Evolutionary conservation across 768 basidiomycete species (phyloP).

Genomic region (Rhodotorula taiwanensis): DNA sequence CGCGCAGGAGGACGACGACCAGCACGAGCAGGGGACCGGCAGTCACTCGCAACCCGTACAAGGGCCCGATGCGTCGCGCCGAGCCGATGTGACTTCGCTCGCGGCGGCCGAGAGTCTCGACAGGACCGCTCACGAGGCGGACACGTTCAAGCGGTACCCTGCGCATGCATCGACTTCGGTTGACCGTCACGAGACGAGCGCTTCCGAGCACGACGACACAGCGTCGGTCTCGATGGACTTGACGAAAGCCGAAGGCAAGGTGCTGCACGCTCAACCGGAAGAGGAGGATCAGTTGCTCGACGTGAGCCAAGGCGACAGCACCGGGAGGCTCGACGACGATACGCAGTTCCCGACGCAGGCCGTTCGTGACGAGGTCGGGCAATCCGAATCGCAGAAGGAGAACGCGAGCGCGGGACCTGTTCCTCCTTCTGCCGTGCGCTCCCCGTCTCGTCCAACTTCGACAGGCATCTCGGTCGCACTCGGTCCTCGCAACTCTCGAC

Average conservation of each 20-base stretch:
- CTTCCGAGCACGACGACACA: neutral
- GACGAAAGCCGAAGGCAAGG: neutral
- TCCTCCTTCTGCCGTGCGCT: too few species aligned
- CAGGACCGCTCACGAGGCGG: neutral
- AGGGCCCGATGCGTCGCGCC: neutral
- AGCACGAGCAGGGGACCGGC: neutral
- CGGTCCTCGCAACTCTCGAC: neutral
- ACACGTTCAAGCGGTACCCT: neutral
- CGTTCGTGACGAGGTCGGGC: too few species aligned
- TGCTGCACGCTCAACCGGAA: neutral
- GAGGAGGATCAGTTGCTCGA: neutral
- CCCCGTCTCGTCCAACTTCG: too few species aligned
- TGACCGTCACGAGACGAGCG: too few species aligned
- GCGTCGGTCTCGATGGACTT: conserved; percentile 15
- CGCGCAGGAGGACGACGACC: neutral
- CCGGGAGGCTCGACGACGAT: neutral
- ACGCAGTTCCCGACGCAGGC: neutral
- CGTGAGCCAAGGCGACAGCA: neutral
- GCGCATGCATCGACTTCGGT: neutral
- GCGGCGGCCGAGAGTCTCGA: neutral
- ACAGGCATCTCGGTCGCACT: neutral
- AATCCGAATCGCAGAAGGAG: conserved; percentile 31
- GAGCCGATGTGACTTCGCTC: too few species aligned
- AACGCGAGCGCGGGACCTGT: too few species aligned
- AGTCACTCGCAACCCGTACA: neutral